Evolutionary conservation across 495 filamentous ascomycete genomes (phyloP).

Genomic region (Aspergillus bertholletiae): DNA sequence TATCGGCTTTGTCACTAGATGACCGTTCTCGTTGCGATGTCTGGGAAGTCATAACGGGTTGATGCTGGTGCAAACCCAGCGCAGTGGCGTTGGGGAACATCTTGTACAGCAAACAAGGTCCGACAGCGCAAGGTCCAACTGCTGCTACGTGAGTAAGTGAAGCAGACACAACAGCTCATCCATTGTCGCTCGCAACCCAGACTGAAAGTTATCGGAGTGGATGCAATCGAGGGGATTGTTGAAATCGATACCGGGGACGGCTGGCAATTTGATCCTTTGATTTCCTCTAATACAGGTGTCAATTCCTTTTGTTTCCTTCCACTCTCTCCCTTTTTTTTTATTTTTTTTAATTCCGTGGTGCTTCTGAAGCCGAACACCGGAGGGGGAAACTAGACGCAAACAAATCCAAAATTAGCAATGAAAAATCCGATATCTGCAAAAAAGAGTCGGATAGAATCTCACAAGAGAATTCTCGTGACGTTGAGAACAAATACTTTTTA

Average conservation of each 20-base stretch:
- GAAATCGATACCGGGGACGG: background rate
- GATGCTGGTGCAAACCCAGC: conserved; percentile 4
- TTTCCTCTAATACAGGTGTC: background rate
- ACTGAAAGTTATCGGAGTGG: background rate
- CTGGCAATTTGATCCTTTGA: conserved; percentile 3
- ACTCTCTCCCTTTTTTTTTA: background rate
- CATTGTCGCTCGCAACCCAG: conserved; percentile 29
- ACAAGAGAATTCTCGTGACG: background rate
- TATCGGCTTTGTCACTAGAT: conserved; percentile 31
- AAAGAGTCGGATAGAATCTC: background rate
- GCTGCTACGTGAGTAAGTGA: conserved; percentile 29
- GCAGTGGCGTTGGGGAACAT: conserved; percentile 9
- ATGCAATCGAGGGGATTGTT: background rate
- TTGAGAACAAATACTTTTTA: background rate
- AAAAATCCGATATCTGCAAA: background rate
- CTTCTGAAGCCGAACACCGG: background rate
- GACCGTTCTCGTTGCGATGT: conserved; percentile 26
- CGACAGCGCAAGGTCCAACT: conserved; percentile 21
- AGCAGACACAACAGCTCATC: conserved; percentile 30
- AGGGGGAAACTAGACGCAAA: background rate
- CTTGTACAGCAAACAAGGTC: conserved; percentile 20
- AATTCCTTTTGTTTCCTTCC: background rate
- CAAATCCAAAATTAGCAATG: background rate
- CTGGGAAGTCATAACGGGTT: conserved; percentile 20
- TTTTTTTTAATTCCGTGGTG: background rate